These are phyloP conservation scores for Mucor mucedo DNA, from an alignment of 371 early-diverging fungal species.

Conservation along the genomic window DNA sequence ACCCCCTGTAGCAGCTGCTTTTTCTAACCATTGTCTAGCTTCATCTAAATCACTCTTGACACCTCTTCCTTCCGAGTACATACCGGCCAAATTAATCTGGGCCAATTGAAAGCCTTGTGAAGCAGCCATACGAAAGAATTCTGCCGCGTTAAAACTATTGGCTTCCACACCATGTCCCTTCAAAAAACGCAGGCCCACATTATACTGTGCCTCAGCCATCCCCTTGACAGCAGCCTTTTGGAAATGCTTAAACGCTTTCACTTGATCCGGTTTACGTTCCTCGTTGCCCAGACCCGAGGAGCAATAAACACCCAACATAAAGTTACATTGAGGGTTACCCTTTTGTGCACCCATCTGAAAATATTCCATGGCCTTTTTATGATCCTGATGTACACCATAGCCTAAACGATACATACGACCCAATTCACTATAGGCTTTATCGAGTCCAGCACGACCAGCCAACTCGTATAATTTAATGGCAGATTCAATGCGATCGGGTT, in stretches of 20 bases:
- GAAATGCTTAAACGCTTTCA: conserved; percentile 51
- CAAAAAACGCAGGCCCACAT: conserved; percentile 46
- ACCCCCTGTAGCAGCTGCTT: conserved; percentile 41
- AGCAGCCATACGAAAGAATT: conserved; percentile 55
- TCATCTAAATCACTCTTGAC: conserved; percentile 42
- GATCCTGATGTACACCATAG: conserved; percentile 54
- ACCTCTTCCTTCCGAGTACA: conserved; percentile 54
- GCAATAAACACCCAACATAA: conserved; percentile 56
- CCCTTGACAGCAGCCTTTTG: conserved; percentile 57
- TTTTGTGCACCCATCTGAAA: conserved; percentile 46
- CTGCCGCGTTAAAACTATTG: conserved; percentile 49
- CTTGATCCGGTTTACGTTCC: conserved; percentile 40
- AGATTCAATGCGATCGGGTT: conserved; percentile 32
- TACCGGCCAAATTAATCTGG: conserved; percentile 48
- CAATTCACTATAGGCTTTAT: conserved; percentile 45
- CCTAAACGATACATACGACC: conserved; percentile 57
- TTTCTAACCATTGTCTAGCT: conserved; percentile 38
- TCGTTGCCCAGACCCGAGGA: conserved; percentile 32
- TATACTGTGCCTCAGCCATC: conserved; percentile 56
- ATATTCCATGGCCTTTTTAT: conserved; percentile 45
- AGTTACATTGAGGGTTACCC: conserved; percentile 47
- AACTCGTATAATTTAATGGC: conserved; percentile 52
- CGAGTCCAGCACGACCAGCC: conserved; percentile 42
- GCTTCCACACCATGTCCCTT: conserved; percentile 49
- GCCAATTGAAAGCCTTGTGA: conserved; percentile 51